These are phyloP conservation scores for Asterella californica DNA, from an alignment of 225 moss, liverwort and hornwort species.

Conservation along the genomic window DNA sequence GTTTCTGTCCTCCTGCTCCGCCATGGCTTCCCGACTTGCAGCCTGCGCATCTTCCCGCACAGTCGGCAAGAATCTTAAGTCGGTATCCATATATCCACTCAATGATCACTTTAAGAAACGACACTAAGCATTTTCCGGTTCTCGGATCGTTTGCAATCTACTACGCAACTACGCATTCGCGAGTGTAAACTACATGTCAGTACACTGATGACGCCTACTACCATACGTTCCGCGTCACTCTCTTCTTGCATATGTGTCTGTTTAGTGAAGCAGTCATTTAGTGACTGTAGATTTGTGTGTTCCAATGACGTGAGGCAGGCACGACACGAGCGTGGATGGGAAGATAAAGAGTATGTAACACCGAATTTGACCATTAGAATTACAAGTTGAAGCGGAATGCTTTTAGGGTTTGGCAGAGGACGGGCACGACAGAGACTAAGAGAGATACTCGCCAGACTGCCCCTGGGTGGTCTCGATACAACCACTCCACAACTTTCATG, in stretches of 20 bases:
- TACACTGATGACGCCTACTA: too few species aligned
- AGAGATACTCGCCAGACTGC: conserved; percentile 73
- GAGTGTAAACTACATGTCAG: too few species aligned
- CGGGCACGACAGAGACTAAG: conserved; percentile 17
- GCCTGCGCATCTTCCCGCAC: conserved; percentile 36
- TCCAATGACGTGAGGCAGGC: too few species aligned
- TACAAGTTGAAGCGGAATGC: not conserved
- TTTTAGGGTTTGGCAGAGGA: not conserved
- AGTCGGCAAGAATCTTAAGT: not conserved
- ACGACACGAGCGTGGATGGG: too few species aligned
- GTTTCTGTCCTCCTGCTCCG: conserved; percentile 27
- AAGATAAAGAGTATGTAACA: too few species aligned
- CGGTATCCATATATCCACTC: not conserved
- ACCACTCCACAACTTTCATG: conserved; percentile 52
- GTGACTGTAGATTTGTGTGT: too few species aligned
- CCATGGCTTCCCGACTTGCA: conserved; percentile 56
- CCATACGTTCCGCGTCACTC: too few species aligned
- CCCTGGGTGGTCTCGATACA: conserved; percentile 63
- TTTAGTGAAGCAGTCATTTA: too few species aligned
- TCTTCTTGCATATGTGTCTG: too few species aligned
- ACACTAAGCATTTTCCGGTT: too few species aligned
- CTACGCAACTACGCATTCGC: too few species aligned
- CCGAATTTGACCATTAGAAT: not conserved
- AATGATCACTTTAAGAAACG: not conserved
- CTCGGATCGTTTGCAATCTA: not conserved